phyloP scores from a whole-genome alignment of 73 alveolate genomes.

The Breviolum minutum region DNA sequence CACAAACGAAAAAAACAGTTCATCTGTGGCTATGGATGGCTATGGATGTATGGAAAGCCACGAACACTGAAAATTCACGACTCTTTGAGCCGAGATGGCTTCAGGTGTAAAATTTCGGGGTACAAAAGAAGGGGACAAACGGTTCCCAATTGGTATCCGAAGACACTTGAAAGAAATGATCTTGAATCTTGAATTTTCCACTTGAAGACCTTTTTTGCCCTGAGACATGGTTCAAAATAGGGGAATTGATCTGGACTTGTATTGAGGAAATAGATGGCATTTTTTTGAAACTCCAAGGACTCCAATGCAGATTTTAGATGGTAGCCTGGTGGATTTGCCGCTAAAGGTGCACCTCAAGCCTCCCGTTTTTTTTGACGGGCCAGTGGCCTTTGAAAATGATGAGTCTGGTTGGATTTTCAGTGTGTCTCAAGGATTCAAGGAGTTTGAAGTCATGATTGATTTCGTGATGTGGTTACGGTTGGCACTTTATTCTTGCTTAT shows the following conservation, averaged over 20 bases:
- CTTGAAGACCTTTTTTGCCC: background rate
- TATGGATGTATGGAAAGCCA: background rate
- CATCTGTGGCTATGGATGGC: no score
- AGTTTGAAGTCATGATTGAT: background rate
- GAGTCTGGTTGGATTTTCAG: no score
- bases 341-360: background rate
- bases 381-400: no score
- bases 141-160: no score
- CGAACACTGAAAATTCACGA: background rate
- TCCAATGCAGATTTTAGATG: conserved; percentile 18
- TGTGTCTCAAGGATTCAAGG: no score
- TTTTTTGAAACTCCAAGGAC: background rate
- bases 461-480: no score
- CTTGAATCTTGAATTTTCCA: background rate
- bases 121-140: no score
- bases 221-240: no score
- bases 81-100: background rate
- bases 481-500: background rate
- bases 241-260: no score
- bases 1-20: background rate
- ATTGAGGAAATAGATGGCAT: no score
- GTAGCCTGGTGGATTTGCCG: background rate
- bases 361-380: background rate
- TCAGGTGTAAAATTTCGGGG: no score
- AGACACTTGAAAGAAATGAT: no score